Base-by-base conservation (phyloP, 805 yeast genomes). In the Schwanniomyces pseudopolymorphus region DNA sequence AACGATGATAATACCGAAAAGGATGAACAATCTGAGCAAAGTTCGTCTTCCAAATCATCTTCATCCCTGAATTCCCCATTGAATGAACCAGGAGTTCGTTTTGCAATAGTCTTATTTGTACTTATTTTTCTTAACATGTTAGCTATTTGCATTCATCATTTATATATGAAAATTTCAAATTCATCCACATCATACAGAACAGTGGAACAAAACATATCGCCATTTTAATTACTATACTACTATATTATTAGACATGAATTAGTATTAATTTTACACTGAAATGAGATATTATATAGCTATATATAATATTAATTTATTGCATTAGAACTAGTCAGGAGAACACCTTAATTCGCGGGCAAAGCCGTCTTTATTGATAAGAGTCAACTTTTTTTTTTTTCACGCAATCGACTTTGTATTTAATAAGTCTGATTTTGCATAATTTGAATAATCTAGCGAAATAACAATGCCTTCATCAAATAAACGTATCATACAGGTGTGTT, bases 401-500 rank as follows among this genome's bases (percentile, higher is more conserved):
- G 5, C 9, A 14, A 14, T 17, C 35, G 8, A 31, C 13, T 26
- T 22, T 22, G 28, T 26, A 26, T 26, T 26, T 31, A 31, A 14
- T 6, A 31, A 4, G 8, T 5, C 7, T 9, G 35, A 31, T 9
- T 31, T 16, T 31, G 19, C 20, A 31, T 11, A 4, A 5, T 31
- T 31, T 4, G 11, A 28, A 13, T 14, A 31, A 31, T 31, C 35
- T 20, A 19, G 8, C 5, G 14, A 20, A 3, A 5, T 16, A n/a
- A 10, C 17, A 24, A 38, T 31, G 42, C 28, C 40, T 22, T 45
- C 35, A 16, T 21, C 24, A 11, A 5, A 16, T 42, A 60, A 51
- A 27, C 65, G 82, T 50, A 43, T 74, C 8, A 46, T 74, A 2
- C 96, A 89, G 61, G 77, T 87, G 9, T 40, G 60, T 1, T 87